Conservation (phyloP, 2,329 filamentous ascomycete genomes). For the Aspergillus tanneri region DNA sequence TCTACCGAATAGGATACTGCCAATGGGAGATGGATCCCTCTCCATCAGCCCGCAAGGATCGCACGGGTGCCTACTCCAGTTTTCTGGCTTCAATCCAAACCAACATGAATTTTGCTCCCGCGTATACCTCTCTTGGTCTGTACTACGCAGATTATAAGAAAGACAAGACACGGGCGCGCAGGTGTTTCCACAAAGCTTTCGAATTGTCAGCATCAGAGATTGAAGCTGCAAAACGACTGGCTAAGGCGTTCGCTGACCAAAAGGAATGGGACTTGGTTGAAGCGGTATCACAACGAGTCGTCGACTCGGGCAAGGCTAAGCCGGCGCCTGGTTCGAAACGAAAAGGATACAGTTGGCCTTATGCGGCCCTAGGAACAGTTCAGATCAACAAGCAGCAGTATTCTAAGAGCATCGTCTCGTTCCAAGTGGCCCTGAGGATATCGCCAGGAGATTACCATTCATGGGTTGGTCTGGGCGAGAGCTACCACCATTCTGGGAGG, state of each 20-base stretch:
- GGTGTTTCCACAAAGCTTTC: conserved; percentile 94
- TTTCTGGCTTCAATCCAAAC: conserved; percentile 83
- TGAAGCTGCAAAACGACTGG: conserved; percentile 80
- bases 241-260: conserved; percentile 80
- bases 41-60: conserved; percentile 71
- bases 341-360: conserved; percentile 93
- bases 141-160: conserved; percentile 90
- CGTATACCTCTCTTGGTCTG: conserved; percentile 85
- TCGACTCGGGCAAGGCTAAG: conserved; percentile 90
- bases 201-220: conserved; percentile 87
- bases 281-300: conserved; percentile 81
- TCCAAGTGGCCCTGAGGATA: conserved; percentile 83
- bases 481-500: conserved; percentile 89
- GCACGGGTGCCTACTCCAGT: conserved; percentile 76
- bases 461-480: conserved; percentile 95
- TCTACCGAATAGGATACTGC: conserved; percentile 84
- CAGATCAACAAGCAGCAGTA: conserved; percentile 95
- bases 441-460: conserved; percentile 87
- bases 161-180: conserved; percentile 81
- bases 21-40: conserved; percentile 81
- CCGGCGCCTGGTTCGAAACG: conserved; percentile 90
- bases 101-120: conserved; percentile 82
- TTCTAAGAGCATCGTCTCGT: conserved; percentile 82
- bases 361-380: conserved; percentile 87
- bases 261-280: conserved; percentile 97